Percentiles rank a stretch among this genome's conserved stretches.
Evolutionary conservation across 139 green algal genomes (phyloP).

Genomic region (Gonium pectorale): DNA sequence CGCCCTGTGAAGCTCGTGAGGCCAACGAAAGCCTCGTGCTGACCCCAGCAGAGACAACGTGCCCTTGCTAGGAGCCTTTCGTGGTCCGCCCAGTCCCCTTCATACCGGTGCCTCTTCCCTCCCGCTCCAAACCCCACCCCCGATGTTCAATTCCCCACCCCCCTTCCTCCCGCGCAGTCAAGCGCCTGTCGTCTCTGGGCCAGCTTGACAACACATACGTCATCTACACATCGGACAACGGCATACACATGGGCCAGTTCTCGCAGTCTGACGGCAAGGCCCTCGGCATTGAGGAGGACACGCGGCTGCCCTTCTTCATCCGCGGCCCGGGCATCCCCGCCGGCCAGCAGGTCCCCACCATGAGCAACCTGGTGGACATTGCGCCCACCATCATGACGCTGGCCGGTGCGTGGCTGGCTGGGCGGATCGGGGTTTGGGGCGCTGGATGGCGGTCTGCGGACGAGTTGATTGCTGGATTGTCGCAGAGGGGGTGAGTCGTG

Average conservation of each 20-base stretch:
- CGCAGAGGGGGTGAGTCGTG: no score
- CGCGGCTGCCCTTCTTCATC: constrained; percentile 32
- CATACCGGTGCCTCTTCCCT: no score
- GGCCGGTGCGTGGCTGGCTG: no score
- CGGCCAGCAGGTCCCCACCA: constrained; percentile 1
- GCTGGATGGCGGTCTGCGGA: no score
- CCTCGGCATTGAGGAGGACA: constrained; percentile 18
- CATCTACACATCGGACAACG: constrained; percentile 41
- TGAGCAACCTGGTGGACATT: constrained; percentile 43
- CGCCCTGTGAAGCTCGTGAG: no score
- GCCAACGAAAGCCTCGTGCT: no score
- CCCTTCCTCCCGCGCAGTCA: constrained; percentile 3
- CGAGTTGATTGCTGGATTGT: no score
- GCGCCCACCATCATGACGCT: constrained; percentile 28
- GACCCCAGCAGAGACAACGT: no score
- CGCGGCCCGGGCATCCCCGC: neutral
- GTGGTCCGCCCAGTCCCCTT: no score
- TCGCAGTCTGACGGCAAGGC: constrained; percentile 4
- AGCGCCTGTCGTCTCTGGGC: neutral
- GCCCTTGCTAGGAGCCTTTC: no score
- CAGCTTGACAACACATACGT: constrained; percentile 43
- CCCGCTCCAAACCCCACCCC: no score
- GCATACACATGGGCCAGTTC: constrained; percentile 44
- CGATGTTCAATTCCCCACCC: neutral
- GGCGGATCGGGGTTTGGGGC: no score